Evolutionary conservation across 2,329 filamentous ascomycete species (phyloP).

Genomic region (Macrophomina tecta): DNA sequence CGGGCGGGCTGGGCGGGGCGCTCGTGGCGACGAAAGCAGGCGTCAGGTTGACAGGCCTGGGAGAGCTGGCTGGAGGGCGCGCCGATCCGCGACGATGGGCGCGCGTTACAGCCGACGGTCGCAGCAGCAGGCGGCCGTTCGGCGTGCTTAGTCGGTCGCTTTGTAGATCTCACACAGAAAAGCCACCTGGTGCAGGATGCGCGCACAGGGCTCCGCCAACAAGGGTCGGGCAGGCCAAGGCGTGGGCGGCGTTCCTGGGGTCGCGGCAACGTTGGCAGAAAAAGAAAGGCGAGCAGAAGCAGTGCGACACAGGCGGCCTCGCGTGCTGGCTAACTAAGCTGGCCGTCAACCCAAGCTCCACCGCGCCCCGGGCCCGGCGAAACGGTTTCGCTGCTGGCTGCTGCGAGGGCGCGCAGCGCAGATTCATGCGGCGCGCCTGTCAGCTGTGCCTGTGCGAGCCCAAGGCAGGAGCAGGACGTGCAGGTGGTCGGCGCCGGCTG

Average conservation of each 20-base stretch:
- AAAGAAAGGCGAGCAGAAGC: slow-evolving; percentile 23
- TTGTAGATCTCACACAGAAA: slow-evolving; percentile 23
- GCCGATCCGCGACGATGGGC: slow-evolving; percentile 22
- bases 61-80: slow-evolving; percentile 9
- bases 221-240: slow-evolving; percentile 22
- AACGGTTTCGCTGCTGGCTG: slow-evolving; percentile 19
- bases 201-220: slow-evolving; percentile 22
- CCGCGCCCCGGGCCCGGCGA: slow-evolving; percentile 18
- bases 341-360: slow-evolving; percentile 19
- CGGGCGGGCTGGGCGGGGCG: slow-evolving; percentile 20
- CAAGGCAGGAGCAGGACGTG: background rate
- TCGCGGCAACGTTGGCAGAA: slow-evolving; percentile 23
- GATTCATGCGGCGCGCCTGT: slow-evolving; percentile 25
- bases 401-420: slow-evolving; percentile 22
- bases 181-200: slow-evolving; percentile 20
- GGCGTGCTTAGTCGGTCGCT: slow-evolving; percentile 4
- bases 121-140: slow-evolving; percentile 20
- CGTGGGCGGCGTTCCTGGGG: slow-evolving; percentile 24
- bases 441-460: slow-evolving; percentile 15
- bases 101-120: slow-evolving; percentile 15
- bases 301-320: slow-evolving; percentile 17
- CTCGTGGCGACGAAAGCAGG: slow-evolving; percentile 24
- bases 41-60: background rate
- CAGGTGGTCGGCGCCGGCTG: background rate
- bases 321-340: slow-evolving; percentile 9